Base-by-base conservation (phyloP, 2,329 filamentous ascomycete genomes). In the Mycogone perniciosa region DNA sequence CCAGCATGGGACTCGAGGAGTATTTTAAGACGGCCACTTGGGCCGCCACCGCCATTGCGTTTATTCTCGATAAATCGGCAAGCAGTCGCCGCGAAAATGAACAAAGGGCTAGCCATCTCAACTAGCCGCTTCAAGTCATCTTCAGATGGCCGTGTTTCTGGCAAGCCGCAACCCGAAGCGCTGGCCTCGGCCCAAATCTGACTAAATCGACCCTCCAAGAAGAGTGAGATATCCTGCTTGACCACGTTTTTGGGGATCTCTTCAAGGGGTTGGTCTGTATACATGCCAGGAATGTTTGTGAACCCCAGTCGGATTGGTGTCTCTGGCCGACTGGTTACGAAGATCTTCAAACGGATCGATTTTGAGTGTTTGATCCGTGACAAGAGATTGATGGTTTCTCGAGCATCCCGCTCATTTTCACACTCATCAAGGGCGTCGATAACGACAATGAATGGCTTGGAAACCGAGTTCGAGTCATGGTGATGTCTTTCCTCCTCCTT, bases 321-420 rank as follows among this genome's bases (percentile, higher is more conserved):
- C 42, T 72, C 63, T 0, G 67, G 66, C 13, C 70, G 60, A 46
- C 70, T 73, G 0, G 70, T 73, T 4, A 74, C 29, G 37, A 73
- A 70, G 8, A 66, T 49, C 42, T 62, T 63, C 26, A 71, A 42
- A 1, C 67, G 57, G 4, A 20, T 2, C 29, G 20, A 4, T 9
- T 11, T 1, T 0, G 31, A 34, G 10, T 13, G 7, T 5, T 27
- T 31, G 4, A 37, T 7, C 20, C 20, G 44, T 6, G 37, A 39
- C 4, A 56, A 10, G 3, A 40, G 51, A n/a, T 56, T 20, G 35
- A 71, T 59, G n/a, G 71, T 61, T 6, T 47, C 11, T 29, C 38
- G 46, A 10, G 67, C 50, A 49, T 71, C 62, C 6, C 59, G 41
- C 4, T 68, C 62, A 5, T 55, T 41, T 0, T 61, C 52, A 4